These are phyloP conservation scores for Colletotrichum sp. DNA, from an alignment of 2,329 filamentous ascomycete species.

Conservation along the genomic window DNA sequence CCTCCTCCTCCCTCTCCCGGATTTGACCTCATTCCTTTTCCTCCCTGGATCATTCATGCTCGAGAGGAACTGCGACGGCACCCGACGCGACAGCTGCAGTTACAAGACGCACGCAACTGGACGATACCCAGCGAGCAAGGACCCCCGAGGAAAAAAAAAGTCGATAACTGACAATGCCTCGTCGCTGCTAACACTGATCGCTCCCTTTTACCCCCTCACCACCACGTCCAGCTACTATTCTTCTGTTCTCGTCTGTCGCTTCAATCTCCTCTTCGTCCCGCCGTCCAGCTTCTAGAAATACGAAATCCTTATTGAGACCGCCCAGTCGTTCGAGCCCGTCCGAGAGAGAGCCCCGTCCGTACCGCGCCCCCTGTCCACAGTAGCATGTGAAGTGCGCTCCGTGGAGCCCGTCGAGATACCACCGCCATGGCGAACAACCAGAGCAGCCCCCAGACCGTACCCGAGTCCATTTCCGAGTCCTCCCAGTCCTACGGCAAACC, in stretches of 20 bases:
- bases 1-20: not conserved
- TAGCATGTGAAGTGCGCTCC: constrained; percentile 9
- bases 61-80: not conserved
- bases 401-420: not conserved
- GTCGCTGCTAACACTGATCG: not conserved
- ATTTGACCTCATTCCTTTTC: not conserved
- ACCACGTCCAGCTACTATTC: not conserved
- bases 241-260: not conserved
- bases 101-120: not conserved
- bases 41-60: not conserved
- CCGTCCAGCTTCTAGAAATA: not conserved
- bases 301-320: not conserved
- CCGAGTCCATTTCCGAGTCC: constrained; percentile 18
- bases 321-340: not conserved
- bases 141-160: not conserved
- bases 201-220: not conserved
- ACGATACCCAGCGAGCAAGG: not conserved
- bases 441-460: not conserved
- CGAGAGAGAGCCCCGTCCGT: not conserved
- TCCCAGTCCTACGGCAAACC: constrained; percentile 16
- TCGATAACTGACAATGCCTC: constrained; percentile 16
- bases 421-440: not conserved
- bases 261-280: not conserved
- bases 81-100: not conserved
- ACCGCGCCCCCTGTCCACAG: not conserved